Percentiles rank a stretch among this genome's conserved stretches.
phyloP scores from a whole-genome alignment of 495 filamentous ascomycete genomes.

The Penicillium maclennaniae region DNA sequence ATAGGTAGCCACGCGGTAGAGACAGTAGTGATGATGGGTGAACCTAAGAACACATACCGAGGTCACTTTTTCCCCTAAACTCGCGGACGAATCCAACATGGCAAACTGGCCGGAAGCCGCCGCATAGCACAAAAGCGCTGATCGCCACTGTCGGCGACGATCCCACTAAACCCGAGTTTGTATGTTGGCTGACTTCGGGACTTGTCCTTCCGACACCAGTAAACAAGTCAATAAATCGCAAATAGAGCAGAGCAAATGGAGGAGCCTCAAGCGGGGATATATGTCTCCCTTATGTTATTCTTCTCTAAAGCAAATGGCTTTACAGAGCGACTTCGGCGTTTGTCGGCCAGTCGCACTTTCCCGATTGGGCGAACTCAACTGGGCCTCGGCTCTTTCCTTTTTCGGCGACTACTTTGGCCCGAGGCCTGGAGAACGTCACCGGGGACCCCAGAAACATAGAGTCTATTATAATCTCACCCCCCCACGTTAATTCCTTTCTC shows the following conservation, averaged over 20 bases:
- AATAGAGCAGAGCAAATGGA: not conserved
- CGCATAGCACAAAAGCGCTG: not conserved
- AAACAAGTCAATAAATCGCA: not conserved
- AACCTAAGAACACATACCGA: not conserved
- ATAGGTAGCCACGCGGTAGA: not conserved
- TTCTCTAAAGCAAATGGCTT: not conserved
- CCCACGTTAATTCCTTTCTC: slow-evolving; percentile 6
- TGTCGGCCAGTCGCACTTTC: slow-evolving; percentile 8
- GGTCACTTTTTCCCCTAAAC: not conserved
- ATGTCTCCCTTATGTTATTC: not conserved
- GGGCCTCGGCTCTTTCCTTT: slow-evolving; percentile 25
- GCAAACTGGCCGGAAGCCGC: not conserved
- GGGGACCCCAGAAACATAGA: not conserved
- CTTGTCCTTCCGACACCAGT: slow-evolving; percentile 6
- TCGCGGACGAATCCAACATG: not conserved
- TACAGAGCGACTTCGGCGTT: slow-evolving; percentile 5
- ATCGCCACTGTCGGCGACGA: not conserved
- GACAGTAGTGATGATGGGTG: not conserved
- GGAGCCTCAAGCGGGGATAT: not conserved
- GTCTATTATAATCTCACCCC: slow-evolving; percentile 15
- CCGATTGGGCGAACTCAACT: slow-evolving; percentile 1
- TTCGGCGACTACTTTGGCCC: slow-evolving; percentile 14
- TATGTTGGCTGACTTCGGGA: slow-evolving; percentile 16
- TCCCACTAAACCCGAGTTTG: slow-evolving; percentile 9
- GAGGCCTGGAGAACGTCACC: slow-evolving; percentile 14